These are phyloP conservation scores for Paramyrothecium sp. DNA, from an alignment of 2,329 filamentous ascomycete species.

Conservation along the genomic window DNA sequence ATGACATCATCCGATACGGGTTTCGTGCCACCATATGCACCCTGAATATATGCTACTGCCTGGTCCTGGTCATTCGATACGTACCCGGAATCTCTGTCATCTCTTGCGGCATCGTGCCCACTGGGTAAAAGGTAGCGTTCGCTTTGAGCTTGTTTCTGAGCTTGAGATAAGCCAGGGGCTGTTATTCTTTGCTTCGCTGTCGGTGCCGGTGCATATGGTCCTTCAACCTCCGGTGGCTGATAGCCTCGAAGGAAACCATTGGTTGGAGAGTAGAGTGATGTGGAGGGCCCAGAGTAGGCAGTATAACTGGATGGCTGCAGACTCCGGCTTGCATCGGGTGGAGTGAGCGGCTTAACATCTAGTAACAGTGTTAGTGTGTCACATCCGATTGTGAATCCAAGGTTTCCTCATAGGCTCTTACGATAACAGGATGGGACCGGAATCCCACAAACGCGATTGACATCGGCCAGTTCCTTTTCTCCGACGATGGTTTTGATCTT, in stretches of 20 bases:
- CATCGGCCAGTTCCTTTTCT: background rate
- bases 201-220: background rate
- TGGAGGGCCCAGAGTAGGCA: background rate
- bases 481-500: background rate
- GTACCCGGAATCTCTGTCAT: background rate
- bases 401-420: background rate
- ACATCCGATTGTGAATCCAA: background rate
- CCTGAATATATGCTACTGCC: no score
- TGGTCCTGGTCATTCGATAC: background rate
- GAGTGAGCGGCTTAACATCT: background rate
- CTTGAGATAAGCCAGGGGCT: background rate
- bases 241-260: background rate
- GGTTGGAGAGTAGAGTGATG: background rate
- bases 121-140: background rate
- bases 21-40: no score
- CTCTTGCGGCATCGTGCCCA: background rate
- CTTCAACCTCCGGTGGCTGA: background rate
- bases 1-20: no score
- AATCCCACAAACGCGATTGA: background rate
- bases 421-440: background rate
- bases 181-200: background rate
- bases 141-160: background rate
- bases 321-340: background rate
- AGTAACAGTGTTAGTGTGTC: no score
- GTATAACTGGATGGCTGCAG: background rate